phyloP scores from a whole-genome alignment of 2,329 filamentous ascomycete genomes.

The Diplocarpon rosae region DNA sequence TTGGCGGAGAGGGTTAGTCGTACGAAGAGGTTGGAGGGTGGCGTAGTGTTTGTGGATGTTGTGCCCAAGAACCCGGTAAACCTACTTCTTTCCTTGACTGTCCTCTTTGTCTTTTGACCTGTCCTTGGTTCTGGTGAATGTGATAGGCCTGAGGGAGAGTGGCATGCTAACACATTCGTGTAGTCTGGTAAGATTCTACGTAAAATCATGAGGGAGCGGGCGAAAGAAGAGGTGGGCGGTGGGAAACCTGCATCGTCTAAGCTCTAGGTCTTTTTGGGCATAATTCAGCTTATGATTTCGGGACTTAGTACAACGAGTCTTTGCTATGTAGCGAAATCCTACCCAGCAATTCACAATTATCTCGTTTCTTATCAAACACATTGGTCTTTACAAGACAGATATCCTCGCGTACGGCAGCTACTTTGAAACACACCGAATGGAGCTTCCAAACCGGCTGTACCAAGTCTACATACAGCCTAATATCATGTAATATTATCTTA shows the following conservation, averaged over 20 bases:
- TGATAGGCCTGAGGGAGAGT: neutral
- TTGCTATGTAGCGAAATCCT: too few species aligned
- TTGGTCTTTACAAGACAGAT: too few species aligned
- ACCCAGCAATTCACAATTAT: too few species aligned
- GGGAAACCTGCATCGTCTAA: conserved; percentile 11
- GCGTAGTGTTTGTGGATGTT: conserved; percentile 50
- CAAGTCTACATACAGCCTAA: too few species aligned
- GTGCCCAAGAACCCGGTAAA: conserved; percentile 56
- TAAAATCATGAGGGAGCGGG: conserved; percentile 35
- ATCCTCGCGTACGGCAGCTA: too few species aligned
- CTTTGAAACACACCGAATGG: too few species aligned
- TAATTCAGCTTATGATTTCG: too few species aligned
- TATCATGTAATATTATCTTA: too few species aligned
- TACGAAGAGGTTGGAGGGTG: conserved; percentile 60
- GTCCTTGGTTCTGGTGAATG: neutral
- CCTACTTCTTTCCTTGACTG: neutral
- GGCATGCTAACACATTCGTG: neutral
- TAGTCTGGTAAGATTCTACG: conserved; percentile 38
- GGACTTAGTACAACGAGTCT: too few species aligned
- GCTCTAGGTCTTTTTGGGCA: too few species aligned
- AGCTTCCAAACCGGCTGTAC: too few species aligned
- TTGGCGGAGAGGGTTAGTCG: conserved; percentile 47
- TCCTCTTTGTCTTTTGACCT: neutral
- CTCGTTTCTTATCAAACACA: too few species aligned
- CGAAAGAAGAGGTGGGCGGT: conserved; percentile 19